phyloP scores from a whole-genome alignment of 2,329 filamentous ascomycete species.

The Xylariales sp. region DNA sequence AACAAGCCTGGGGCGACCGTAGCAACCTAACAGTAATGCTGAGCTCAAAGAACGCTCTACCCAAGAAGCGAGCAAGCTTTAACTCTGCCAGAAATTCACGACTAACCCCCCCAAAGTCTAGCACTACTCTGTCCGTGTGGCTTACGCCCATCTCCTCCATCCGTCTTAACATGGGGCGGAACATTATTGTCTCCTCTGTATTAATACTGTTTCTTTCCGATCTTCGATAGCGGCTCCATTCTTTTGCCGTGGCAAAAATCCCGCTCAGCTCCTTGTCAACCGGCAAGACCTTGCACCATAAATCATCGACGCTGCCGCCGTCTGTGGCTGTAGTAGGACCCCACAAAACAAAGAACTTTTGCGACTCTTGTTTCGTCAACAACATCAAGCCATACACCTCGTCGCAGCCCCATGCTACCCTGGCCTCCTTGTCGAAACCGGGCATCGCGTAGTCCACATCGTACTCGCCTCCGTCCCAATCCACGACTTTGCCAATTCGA shows the following conservation, averaged over 20 bases:
- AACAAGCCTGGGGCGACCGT: too few species aligned
- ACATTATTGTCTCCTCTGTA: neutral
- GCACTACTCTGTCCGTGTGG: neutral
- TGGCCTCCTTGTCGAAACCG: neutral
- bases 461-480: constrained; percentile 18
- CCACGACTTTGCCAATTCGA: neutral
- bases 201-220: neutral
- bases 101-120: neutral
- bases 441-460: constrained; percentile 1
- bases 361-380: neutral
- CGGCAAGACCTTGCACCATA: constrained; percentile 20
- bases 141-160: neutral
- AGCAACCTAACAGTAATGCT: neutral
- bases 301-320: neutral
- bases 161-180: too few species aligned
- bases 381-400: constrained; percentile 1
- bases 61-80: neutral
- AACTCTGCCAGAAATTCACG: neutral
- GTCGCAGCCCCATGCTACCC: neutral
- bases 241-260: neutral
- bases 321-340: neutral
- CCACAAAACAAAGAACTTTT: constrained; percentile 18
- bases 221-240: neutral
- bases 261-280: neutral
- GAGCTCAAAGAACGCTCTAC: neutral